phyloP scores from a whole-genome alignment of 2,329 filamentous ascomycete species.

The Aureobasidium zeae region DNA sequence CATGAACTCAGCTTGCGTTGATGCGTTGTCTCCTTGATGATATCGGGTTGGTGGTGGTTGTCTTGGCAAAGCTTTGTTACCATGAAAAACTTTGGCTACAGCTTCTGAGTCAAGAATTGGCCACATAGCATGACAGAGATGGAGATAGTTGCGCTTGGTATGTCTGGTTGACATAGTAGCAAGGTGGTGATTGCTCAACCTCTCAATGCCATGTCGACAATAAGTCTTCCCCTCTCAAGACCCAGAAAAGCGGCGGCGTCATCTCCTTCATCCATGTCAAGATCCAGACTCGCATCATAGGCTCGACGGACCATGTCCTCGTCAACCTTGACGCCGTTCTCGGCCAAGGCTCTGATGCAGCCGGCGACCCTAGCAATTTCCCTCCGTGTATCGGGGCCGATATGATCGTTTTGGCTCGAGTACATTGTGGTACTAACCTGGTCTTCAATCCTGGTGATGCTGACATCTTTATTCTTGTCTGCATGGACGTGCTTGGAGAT shows the following conservation, averaged over 20 bases:
- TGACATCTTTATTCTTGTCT: slow-evolving; percentile 44
- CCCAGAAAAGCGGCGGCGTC: slow-evolving; percentile 38
- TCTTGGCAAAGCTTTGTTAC: no score
- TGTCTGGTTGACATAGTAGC: no score
- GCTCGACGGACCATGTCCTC: slow-evolving; percentile 78
- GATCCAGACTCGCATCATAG: slow-evolving; percentile 72
- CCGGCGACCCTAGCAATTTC: slow-evolving; percentile 81
- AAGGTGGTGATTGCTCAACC: no score
- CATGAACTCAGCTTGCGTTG: no score
- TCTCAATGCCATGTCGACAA: slow-evolving; percentile 29
- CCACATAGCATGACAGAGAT: no score
- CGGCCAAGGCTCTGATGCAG: slow-evolving; percentile 72
- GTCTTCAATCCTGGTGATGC: slow-evolving; percentile 82
- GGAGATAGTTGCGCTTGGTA: no score
- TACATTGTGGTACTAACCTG: slow-evolving; percentile 77
- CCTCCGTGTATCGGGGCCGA: slow-evolving; percentile 64
- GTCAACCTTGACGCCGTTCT: slow-evolving; percentile 74
- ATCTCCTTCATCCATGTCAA: slow-evolving; percentile 53
- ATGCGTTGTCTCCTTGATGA: no score
- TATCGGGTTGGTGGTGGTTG: no score
- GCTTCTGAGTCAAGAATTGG: no score
- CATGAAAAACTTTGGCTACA: no score
- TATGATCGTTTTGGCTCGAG: slow-evolving; percentile 86
- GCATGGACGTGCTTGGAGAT: slow-evolving; percentile 71
- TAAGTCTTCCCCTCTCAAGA: slow-evolving; percentile 29